Evolutionary conservation across 164 flowering plant species (phyloP), one percentile per base, ranked within the genome.

Genomic region (Hamamelis virginiana): DNA sequence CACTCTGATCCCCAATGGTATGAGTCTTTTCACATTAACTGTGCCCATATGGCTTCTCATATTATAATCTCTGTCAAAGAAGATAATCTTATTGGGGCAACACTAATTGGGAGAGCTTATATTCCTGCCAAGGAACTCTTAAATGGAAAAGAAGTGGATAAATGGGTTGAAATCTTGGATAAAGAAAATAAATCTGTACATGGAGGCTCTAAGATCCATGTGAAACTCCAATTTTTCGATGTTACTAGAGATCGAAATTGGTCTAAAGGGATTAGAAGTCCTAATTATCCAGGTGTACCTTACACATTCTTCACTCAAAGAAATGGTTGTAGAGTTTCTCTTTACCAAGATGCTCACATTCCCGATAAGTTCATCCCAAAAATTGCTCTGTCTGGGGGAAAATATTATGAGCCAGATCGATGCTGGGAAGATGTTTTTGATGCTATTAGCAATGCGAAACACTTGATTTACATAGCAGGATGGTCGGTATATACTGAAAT

Each of bases 401-500:
- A 66, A 8, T 23, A 6, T 21, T 81, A 83, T 57, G 76, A 69
- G 64, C 80, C 84, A 27, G 74, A 76, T 5, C 71, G 88, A 63
- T 88, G 96, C 68, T 90, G 93, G 93, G n/a, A n/a, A n/a, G n/a
- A n/a, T n/a, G n/a, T n/a, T n/a, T n/a, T n/a, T n/a, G n/a, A n/a
- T n/a, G n/a, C 92, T 0, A 85, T 90, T 21, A 62, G 1, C 26
- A 72, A 76, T 61, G 92, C 96, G 0, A 76, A 77, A 18, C 83
- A 83, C 68, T 66, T 88, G 68, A 83, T 90, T 55, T 90, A 90
- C 79, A 82, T 90, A 84, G n/a, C n/a, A n/a, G n/a, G n/a, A n/a
- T n/a, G n/a, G n/a, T n/a, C n/a, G n/a, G n/a, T n/a, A n/a, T n/a
- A 84, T 53, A 79, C 90, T 26, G 66, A 82, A 9, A 82, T 89